phyloP scores from a whole-genome alignment of 2,329 filamentous ascomycete species.

The Xylaria sp. region DNA sequence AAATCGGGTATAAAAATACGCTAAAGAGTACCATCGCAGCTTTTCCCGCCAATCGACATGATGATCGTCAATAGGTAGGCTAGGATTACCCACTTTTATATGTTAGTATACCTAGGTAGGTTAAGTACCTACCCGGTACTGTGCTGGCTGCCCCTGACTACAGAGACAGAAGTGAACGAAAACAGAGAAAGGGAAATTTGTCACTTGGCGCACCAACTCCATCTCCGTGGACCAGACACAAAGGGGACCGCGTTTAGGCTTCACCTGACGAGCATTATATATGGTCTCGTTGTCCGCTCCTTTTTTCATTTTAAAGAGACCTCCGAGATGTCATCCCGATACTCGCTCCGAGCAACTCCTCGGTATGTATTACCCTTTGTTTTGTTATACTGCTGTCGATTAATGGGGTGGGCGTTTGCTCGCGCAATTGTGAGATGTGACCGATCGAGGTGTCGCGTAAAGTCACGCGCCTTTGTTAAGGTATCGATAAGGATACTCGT shows the following conservation, averaged over 20 bases:
- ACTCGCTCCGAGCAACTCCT: slow-evolving; percentile 42
- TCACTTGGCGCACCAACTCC: slow-evolving; percentile 33
- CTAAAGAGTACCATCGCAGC: slow-evolving; percentile 5
- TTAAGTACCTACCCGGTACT: too few relatives aligned
- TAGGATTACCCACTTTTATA: background rate
- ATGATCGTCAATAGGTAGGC: slow-evolving; percentile 7
- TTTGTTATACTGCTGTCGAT: slow-evolving; percentile 13
- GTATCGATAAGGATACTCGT: background rate
- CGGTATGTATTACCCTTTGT: slow-evolving; percentile 35
- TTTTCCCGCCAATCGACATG: background rate
- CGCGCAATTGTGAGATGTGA: background rate
- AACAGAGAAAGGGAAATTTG: slow-evolving; percentile 35
- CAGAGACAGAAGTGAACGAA: slow-evolving; percentile 11
- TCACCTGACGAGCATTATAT: slow-evolving; percentile 44
- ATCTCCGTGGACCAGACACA: slow-evolving; percentile 20
- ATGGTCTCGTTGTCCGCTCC: slow-evolving; percentile 44
- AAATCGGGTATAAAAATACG: slow-evolving; percentile 25
- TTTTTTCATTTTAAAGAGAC: slow-evolving; percentile 31
- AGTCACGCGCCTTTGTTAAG: background rate
- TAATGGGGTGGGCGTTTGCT: background rate
- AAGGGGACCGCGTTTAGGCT: slow-evolving; percentile 13
- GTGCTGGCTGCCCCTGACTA: slow-evolving; percentile 32
- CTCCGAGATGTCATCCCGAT: slow-evolving; percentile 39
- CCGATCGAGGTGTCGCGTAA: background rate
- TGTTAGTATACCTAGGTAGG: background rate